These are phyloP conservation scores for Candida sithepensis DNA, from an alignment of 805 yeast species.

Conservation along the genomic window DNA sequence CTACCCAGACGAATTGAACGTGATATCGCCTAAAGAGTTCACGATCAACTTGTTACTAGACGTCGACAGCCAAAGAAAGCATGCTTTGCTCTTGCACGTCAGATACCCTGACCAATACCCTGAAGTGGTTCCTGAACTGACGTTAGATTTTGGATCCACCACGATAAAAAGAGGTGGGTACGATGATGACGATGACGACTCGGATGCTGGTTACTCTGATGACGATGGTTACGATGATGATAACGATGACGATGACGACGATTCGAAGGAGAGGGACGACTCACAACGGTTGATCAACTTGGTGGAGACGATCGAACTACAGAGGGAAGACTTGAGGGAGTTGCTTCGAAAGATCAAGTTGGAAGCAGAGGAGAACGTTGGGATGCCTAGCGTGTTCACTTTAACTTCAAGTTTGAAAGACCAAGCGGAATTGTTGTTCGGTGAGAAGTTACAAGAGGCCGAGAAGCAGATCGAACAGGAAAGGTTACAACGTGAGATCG, in stretches of 20 bases:
- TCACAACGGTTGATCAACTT: conserved; percentile 39
- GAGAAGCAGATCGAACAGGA: conserved; percentile 60
- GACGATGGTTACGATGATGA: conserved; percentile 44
- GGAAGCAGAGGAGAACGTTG: conserved; percentile 75
- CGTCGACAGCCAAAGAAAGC: conserved; percentile 57
- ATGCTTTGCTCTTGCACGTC: conserved; percentile 55
- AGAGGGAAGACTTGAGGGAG: conserved; percentile 40
- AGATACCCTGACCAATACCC: conserved; percentile 79
- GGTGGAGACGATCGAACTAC: conserved; percentile 57
- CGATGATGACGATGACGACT: neutral
- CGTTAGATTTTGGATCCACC: conserved; percentile 32
- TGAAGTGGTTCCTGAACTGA: conserved; percentile 65
- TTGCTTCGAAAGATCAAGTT: conserved; percentile 41
- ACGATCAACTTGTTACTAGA: conserved; percentile 63
- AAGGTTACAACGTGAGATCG: conserved; percentile 61
- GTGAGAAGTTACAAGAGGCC: conserved; percentile 46
- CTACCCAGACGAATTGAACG: conserved; percentile 84
- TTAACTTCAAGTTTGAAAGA: conserved; percentile 77
- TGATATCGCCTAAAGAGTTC: conserved; percentile 45
- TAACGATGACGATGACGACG: conserved; percentile 35
- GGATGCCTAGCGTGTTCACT: conserved; percentile 90
- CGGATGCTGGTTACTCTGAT: conserved; percentile 17
- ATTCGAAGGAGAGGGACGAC: conserved; percentile 23
- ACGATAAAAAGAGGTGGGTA: no score
- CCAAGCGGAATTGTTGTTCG: conserved; percentile 66